Evolutionary conservation across 2,329 filamentous ascomycete genomes (phyloP), one percentile per base, ranked within the genome.

Genomic region (Helotiales sp.): DNA sequence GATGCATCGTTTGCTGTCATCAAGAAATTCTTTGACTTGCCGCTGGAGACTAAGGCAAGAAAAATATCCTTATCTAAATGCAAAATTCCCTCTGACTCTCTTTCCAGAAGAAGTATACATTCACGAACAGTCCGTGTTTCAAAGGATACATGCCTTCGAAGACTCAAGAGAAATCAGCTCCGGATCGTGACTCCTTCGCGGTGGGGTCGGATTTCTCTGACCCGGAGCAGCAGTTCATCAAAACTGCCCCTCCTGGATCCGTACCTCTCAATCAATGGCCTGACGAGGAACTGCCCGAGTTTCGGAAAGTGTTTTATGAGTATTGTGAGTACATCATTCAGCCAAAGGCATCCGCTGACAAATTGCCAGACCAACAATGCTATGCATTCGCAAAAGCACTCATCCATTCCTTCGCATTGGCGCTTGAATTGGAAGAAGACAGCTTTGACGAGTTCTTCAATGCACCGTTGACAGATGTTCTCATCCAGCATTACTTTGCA

Each of bases 251-350:
- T 20, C 37, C 37, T 8, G 61, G 52, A 45, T 45, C 61, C 10
- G 37, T 58, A 3, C 24, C 52, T n/a, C 61, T 64, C 22, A 64
- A 64, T 34, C 61, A 58, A 34, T 64, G 61, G 61, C 61, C 61
- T 57, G 61, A 64, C 10, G 50, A 57, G 6, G 52, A 47, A 17
- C n/a, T 64, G 1, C 61, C 61, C n/a, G 61, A 64, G 28, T 58
- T 64, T n/a, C 34, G 50, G 6, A 64, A 58, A 24, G 50, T 49
- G 15, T 37, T 64, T 22, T 64, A 64, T 17, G 28, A 57, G 15
- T 64, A 64, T 26, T 64, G 61, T 58, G 34, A 20, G 61, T 58
- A 30, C 22, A 40, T 34, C 5, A 17, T 15, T 15, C 49, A 28
- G n/a, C 13, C 26, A 10, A 24, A 24, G 28, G 11, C 6, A 28